These are phyloP conservation scores for Fusarium compactum DNA, from an alignment of 2,329 filamentous ascomycete species.

Conservation along the genomic window DNA sequence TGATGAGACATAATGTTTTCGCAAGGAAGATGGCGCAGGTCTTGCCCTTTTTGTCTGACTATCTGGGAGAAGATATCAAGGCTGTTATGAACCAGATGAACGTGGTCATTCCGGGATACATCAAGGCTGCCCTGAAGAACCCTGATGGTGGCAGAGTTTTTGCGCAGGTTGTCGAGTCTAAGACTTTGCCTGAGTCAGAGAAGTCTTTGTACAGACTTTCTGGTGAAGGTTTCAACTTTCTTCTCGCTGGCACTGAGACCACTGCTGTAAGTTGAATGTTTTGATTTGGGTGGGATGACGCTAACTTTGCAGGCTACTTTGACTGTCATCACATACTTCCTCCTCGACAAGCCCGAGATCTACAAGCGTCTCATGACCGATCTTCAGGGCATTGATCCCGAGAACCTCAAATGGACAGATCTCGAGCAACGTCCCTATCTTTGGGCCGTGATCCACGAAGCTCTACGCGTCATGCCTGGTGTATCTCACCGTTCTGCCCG, in stretches of 20 bases:
- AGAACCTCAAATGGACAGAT: slow-evolving; percentile 46
- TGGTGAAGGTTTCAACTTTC: slow-evolving; percentile 54
- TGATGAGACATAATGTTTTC: slow-evolving; percentile 49
- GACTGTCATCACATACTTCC: slow-evolving; percentile 52
- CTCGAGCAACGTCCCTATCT: slow-evolving; percentile 55
- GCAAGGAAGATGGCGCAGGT: slow-evolving; percentile 41
- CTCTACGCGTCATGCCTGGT: slow-evolving; percentile 51
- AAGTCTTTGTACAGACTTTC: slow-evolving; percentile 51
- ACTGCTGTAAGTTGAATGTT: slow-evolving; percentile 45
- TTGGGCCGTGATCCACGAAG: slow-evolving; percentile 54
- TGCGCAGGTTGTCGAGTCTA: slow-evolving; percentile 35
- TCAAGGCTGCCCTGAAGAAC: slow-evolving; percentile 13
- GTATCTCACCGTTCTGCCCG: slow-evolving; percentile 45
- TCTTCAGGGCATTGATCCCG: slow-evolving; percentile 45
- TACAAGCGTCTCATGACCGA: slow-evolving; percentile 49
- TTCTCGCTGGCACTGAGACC: slow-evolving; percentile 56
- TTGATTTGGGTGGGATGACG: rapidly evolving
- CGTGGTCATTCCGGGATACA: slow-evolving; percentile 27
- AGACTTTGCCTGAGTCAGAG: slow-evolving; percentile 52
- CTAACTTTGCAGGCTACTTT: slow-evolving; percentile 42
- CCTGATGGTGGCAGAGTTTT: slow-evolving; percentile 33
- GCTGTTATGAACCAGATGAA: slow-evolving; percentile 35
- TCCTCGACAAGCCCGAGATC: slow-evolving; percentile 51
- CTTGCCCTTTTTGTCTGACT: slow-evolving; percentile 23
- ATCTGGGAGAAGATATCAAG: slow-evolving; percentile 27